Base-by-base conservation (phyloP, 75 land plant genomes). In the Isoetes taiwanensis region DNA sequence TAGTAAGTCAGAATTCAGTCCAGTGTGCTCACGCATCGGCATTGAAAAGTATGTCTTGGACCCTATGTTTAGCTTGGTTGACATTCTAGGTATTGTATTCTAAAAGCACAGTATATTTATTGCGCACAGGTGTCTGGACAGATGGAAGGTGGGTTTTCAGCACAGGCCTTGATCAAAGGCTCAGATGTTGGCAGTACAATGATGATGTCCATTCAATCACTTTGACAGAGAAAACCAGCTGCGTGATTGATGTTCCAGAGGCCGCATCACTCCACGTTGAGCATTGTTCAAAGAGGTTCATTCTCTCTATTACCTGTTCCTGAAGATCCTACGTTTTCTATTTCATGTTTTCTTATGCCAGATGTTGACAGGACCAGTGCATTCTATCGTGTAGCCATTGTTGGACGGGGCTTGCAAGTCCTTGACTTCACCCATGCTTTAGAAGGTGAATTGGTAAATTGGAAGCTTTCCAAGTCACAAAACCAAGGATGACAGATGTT, bases 331-430 rank as follows among this genome's bases (percentile, higher is more conserved):
- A 30, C 43, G 52, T 32, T 30, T 5, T 14, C 26, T 34, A 2
- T 2, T 41, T 33, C 25, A 1, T 17, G 0, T n/a, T 42, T 29
- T 0, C 26, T 61, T 61, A 14, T 27, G 30, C 2, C 58, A 28
- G 28, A 26, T 16, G 9, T 30, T 1, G 54, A 52, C 8, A 23
- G 57, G 9, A 38, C 14, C 81, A 91, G 97, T 31, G 56, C 64
- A 34, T 34, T 56, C 23, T 91, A 91, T 66, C 74, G 78, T 57
- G 81, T 91, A 68, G 95, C 77, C 8, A 78, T 91, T 28, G 95
- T 67, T 61, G 97, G 97, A 52, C 76, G 97, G 65, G 97, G 97
- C 25, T 69, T 91, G 78, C 97, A 91, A 65, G 71, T 84, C 57
- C 54, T 85, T 21, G 71, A 89, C 59, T 81, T 89, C 67, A 23